Evolutionary conservation across 805 yeast genomes (phyloP).

Genomic region (Tetrapisispora pingtungensis): DNA sequence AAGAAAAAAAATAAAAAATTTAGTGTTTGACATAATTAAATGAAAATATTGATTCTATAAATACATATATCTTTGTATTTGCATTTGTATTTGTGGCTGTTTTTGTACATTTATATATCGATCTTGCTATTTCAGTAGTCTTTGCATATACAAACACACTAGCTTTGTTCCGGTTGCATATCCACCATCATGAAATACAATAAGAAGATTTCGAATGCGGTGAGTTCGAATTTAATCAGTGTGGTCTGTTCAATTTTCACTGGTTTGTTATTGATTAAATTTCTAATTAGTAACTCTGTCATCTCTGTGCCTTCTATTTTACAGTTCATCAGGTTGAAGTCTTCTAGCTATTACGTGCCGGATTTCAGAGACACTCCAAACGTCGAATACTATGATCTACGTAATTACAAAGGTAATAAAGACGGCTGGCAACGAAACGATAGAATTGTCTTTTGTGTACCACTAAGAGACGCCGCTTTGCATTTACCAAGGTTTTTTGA

Average conservation of each 20-base stretch:
- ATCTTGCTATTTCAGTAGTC: no score
- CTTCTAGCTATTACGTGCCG: constrained; percentile 28
- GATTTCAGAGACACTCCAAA: constrained; percentile 27
- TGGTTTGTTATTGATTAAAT: neutral
- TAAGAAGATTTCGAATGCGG: neutral
- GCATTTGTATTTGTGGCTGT: no score
- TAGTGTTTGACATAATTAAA: neutral
- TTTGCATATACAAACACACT: no score
- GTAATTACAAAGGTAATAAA: constrained; percentile 50
- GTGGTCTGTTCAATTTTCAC: neutral
- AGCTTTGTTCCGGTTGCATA: no score
- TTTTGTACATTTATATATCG: no score
- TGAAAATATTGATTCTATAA: neutral
- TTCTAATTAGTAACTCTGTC: neutral
- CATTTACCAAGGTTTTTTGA: constrained; percentile 85
- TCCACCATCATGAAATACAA: constrained; percentile 1
- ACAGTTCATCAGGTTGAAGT: neutral
- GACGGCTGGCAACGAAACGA: constrained; percentile 77
- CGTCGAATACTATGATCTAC: constrained; percentile 67
- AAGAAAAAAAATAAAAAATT: neutral
- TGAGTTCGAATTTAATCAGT: neutral
- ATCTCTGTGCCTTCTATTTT: neutral
- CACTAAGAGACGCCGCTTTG: constrained; percentile 83
- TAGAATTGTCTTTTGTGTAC: constrained; percentile 76
- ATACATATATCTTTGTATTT: no score